Evolutionary conservation across 257 asterid genomes (phyloP).

Genomic region (Euphrasia confusa): DNA sequence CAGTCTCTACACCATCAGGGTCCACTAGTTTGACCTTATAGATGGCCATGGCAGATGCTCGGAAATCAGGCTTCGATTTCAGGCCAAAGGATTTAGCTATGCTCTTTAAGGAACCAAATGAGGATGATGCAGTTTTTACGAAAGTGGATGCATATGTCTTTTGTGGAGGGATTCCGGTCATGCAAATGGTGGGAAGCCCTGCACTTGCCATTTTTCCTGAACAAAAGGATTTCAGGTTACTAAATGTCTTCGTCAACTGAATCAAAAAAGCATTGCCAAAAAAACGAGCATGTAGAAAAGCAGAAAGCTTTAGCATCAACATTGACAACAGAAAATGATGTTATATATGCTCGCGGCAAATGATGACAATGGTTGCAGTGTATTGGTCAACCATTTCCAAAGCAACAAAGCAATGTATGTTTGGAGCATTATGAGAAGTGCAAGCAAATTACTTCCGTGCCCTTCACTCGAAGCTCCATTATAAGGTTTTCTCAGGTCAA

Average conservation of each 20-base stretch:
- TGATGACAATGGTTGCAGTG: constrained; percentile 19
- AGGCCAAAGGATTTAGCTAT: constrained; percentile 46
- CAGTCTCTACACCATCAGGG: constrained; percentile 50
- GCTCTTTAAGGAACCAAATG: constrained; percentile 45
- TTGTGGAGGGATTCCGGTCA: constrained; percentile 36
- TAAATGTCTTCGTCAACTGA: neutral
- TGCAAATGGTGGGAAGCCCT: constrained; percentile 48
- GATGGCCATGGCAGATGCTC: constrained; percentile 48
- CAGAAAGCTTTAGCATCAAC: too few species aligned
- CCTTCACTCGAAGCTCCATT: constrained; percentile 37
- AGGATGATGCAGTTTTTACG: constrained; percentile 38
- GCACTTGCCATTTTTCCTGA: constrained; percentile 67
- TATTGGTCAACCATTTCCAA: constrained; percentile 17
- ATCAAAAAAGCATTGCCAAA: too few species aligned
- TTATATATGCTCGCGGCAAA: constrained; percentile 23
- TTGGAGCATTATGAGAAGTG: constrained; percentile 32
- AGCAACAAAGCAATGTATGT: constrained; percentile 22
- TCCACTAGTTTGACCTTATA: constrained; percentile 69
- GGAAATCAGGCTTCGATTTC: constrained; percentile 45
- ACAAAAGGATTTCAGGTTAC: neutral
- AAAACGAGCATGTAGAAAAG: too few species aligned
- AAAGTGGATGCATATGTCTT: constrained; percentile 34
- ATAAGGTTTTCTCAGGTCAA: neutral
- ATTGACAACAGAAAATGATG: too few species aligned
- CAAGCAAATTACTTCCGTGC: constrained; percentile 19